Base-by-base conservation (phyloP, 371 early-diverging fungal genomes). In the Mucor velutinosus region DNA sequence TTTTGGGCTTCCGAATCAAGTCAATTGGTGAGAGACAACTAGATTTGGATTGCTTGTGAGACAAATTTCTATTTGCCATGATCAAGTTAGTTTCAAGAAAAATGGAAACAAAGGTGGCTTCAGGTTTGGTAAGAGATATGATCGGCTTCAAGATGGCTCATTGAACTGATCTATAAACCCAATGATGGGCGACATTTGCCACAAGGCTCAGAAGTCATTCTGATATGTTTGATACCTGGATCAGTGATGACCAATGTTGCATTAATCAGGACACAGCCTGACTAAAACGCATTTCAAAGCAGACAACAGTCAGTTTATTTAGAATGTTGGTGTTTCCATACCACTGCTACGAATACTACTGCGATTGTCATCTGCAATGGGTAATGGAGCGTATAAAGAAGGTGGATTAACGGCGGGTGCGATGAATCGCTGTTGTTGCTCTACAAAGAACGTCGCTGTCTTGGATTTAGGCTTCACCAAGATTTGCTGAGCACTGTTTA, bases 391-490 rank as follows among this genome's bases (percentile, higher is more conserved):
- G 14, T 53, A 53, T 2, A 15, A 15, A 15, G 53, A 27, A 25
- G 53, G 12, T 21, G 8, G n/a, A 17, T 29, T 57, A 7, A 25
- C 25, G 3, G 56, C 30, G 17, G 57, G 75, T 39, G 77, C 77
- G 35, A 83, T 58, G 58, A 80, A 79, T 25, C 88, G 78, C 51
- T 86, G 85, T 51, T 87, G 88, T 58, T 89, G 88, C 60, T 89
- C 90, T 21, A 89, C 83, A 67, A 89, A 86, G 58, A 89, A 89
- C 0, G 88, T 88, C 2, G 88, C 88, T n/a, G 88, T 85, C 21
- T 80, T 87, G 14, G 87, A 86, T 68, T 87, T 81, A 7, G 90
- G 88, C 43, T 86, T 82, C 29, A 89, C 83, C 58, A 89, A 77
- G 17, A 89, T 77, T 59, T 87, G 88, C 67, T 88, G 86, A 0